Evolutionary conservation across 805 yeast genomes (phyloP).

Genomic region (Lipomyces sp.): DNA sequence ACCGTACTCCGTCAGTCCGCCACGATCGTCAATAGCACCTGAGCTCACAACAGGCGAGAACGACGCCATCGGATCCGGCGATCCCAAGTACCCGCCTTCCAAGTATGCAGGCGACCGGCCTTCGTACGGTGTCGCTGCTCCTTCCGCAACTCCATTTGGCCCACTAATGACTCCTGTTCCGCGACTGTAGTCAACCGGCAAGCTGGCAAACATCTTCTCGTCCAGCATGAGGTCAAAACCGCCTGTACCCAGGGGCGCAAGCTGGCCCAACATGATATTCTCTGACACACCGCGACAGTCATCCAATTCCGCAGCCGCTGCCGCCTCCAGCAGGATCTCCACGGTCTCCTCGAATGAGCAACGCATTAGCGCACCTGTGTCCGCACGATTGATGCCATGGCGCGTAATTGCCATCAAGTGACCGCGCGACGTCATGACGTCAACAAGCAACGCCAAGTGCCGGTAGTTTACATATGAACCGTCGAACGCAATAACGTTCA

Average conservation of each 20-base stretch:
- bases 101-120: slow-evolving; percentile 60
- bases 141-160: slow-evolving; percentile 51
- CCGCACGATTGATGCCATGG: slow-evolving; percentile 98
- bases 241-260: slow-evolving; percentile 99
- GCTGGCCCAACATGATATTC: slow-evolving; percentile 95
- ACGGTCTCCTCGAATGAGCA: slow-evolving; percentile 99
- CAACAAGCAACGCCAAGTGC: slow-evolving; percentile 96
- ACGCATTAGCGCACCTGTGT: slow-evolving; percentile 99
- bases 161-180: slow-evolving; percentile 15
- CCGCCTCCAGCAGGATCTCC: slow-evolving; percentile 95
- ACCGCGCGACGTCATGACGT: slow-evolving; percentile 98
- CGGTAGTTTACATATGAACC: slow-evolving; percentile 99
- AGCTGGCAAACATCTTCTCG: slow-evolving; percentile 61
- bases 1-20: slow-evolving; percentile 88
- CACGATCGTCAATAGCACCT: slow-evolving; percentile 77
- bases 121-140: slow-evolving; percentile 92
- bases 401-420: slow-evolving; percentile 98
- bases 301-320: slow-evolving; percentile 96
- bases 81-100: slow-evolving; percentile 64
- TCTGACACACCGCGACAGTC: slow-evolving; percentile 99
- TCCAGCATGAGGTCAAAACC: slow-evolving; percentile 94
- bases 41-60: slow-evolving; percentile 93
- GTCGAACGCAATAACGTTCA: slow-evolving; percentile 97
- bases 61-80: slow-evolving; percentile 68
- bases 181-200: slow-evolving; percentile 51